phyloP scores from a whole-genome alignment of 2,329 filamentous ascomycete genomes.

The Curvularia sp. region DNA sequence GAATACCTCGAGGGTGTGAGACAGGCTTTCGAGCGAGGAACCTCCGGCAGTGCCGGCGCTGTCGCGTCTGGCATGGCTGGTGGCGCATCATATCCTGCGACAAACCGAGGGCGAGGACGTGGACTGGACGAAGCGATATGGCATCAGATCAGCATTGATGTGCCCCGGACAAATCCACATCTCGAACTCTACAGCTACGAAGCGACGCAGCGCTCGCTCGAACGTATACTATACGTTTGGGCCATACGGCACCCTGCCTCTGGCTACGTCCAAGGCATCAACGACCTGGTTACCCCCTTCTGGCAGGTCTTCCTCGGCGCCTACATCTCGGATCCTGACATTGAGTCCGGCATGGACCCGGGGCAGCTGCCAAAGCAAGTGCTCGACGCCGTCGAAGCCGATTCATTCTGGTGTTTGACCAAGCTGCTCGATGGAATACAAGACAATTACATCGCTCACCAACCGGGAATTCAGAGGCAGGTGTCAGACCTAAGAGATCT shows the following conservation, averaged over 20 bases:
- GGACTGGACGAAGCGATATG: slow-evolving; percentile 96
- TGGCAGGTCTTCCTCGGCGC: slow-evolving; percentile 96
- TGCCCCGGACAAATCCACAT: slow-evolving; percentile 94
- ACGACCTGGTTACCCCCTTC: slow-evolving; percentile 95
- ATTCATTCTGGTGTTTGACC: slow-evolving; percentile 97
- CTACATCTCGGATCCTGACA: slow-evolving; percentile 92
- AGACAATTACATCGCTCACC: slow-evolving; percentile 97
- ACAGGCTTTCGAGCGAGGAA: slow-evolving; percentile 67
- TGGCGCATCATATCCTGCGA: slow-evolving; percentile 50
- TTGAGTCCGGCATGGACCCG: slow-evolving; percentile 95
- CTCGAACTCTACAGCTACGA: slow-evolving; percentile 95
- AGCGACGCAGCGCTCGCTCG: slow-evolving; percentile 90
- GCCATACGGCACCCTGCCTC: slow-evolving; percentile 96
- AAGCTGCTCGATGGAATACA: slow-evolving; percentile 99
- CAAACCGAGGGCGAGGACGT: slow-evolving; percentile 67
- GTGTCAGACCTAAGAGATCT: slow-evolving; percentile 88
- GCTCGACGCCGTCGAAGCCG: slow-evolving; percentile 93
- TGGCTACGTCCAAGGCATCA: slow-evolving; percentile 98
- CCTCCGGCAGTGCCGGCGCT: slow-evolving; percentile 47
- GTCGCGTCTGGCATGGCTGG: slow-evolving; percentile 63
- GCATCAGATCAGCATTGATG: slow-evolving; percentile 99
- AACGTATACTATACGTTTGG: slow-evolving; percentile 96
- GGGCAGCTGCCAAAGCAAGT: slow-evolving; percentile 90
- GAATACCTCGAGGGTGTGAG: slow-evolving; percentile 93
- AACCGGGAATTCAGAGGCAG: slow-evolving; percentile 94